phyloP scores from a whole-genome alignment of 2,329 filamentous ascomycete genomes.

The Trichophyton equinum region DNA sequence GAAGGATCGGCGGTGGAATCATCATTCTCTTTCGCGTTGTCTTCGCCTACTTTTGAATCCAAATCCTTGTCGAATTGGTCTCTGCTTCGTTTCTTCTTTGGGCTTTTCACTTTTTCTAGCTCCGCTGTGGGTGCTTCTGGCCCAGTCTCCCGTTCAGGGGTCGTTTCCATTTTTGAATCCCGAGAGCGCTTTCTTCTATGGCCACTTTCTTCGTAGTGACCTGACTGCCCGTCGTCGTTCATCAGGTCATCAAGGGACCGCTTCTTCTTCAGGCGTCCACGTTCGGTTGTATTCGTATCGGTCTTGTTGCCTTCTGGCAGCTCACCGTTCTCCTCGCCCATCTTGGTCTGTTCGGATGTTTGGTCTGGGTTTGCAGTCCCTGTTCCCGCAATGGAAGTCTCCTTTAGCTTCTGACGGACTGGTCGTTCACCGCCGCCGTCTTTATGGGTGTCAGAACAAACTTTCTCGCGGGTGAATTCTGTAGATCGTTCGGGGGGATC shows the following conservation, averaged over 20 bases:
- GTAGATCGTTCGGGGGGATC: background rate
- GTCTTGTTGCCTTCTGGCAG: conserved; percentile 9
- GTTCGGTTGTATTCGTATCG: conserved; percentile 22
- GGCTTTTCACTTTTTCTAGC: conserved; percentile 20
- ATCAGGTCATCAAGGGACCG: conserved; percentile 32
- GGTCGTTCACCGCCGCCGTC: conserved; percentile 41
- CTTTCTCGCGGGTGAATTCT: conserved; percentile 12
- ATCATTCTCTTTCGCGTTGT: conserved; percentile 12
- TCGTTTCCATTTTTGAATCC: conserved; percentile 17
- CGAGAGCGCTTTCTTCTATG: conserved; percentile 26
- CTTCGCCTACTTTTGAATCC: conserved; percentile 15
- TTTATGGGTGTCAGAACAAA: conserved; percentile 13
- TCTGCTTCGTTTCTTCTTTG: conserved; percentile 34
- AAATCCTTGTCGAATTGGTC: conserved; percentile 31
- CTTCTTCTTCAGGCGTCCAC: conserved; percentile 28
- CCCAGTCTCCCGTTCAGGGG: conserved; percentile 1
- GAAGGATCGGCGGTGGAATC: background rate
- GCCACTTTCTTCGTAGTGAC: conserved; percentile 16
- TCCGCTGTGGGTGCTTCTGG: conserved; percentile 3
- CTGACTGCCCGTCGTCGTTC: conserved; percentile 20
- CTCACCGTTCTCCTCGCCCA: conserved; percentile 13
- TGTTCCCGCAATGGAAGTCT: conserved; percentile 44
- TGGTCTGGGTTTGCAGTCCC: conserved; percentile 10
- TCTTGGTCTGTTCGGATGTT: background rate
- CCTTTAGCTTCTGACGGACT: conserved; percentile 48